phyloP scores from a whole-genome alignment of 75 land plant species.

The Azolla pinnata region DNA sequence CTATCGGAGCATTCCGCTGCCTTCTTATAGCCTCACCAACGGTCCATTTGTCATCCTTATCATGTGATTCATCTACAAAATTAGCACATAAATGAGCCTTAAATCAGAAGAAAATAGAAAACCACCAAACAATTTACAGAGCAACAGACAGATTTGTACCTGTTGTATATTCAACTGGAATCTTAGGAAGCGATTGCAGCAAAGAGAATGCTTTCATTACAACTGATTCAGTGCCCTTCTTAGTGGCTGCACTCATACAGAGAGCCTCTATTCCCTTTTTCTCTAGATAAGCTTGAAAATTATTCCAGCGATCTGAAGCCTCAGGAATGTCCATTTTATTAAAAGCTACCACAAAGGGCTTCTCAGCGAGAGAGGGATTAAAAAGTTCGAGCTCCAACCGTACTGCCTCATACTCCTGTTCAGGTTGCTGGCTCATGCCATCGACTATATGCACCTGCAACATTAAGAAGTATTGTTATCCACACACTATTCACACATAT shows the following conservation, averaged over 20 bases:
- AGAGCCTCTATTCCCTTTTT: slow-evolving; percentile 47
- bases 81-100: slow-evolving; percentile 20
- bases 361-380: slow-evolving; percentile 62
- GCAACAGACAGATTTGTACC: slow-evolving; percentile 1
- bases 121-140: background rate
- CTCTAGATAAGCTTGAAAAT: slow-evolving; percentile 43
- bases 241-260: slow-evolving; percentile 78
- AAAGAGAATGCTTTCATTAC: slow-evolving; percentile 56
- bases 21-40: slow-evolving; percentile 57
- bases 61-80: slow-evolving; percentile 16
- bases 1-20: slow-evolving; percentile 57
- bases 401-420: slow-evolving; percentile 87
- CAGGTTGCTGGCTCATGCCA: slow-evolving; percentile 71
- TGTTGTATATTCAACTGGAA: background rate
- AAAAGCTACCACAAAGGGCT: slow-evolving; percentile 70
- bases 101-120: background rate
- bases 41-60: no score
- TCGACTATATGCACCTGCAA: slow-evolving; percentile 84
- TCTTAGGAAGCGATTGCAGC: slow-evolving; percentile 12
- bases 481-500: no score
- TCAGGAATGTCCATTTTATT: slow-evolving; percentile 99
- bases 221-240: slow-evolving; percentile 61
- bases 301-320: slow-evolving; percentile 60
- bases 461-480: no score
- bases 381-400: slow-evolving; percentile 86